phyloP scores from a whole-genome alignment of 306 rosid species.

The Vigna trinervia region DNA sequence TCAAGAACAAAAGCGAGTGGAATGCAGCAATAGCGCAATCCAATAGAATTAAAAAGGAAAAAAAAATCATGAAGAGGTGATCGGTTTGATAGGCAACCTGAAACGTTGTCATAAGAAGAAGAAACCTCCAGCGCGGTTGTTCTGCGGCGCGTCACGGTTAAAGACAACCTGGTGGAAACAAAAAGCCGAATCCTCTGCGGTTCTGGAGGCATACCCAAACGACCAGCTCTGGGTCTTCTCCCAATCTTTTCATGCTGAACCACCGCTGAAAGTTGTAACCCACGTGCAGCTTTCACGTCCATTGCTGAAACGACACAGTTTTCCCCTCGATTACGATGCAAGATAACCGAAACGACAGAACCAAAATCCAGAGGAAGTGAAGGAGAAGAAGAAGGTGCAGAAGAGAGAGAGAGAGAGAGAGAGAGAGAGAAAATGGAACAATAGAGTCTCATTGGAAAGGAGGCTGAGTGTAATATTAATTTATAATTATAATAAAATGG shows the following conservation, averaged over 20 bases:
- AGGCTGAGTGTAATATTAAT: not conserved
- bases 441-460: constrained; percentile 10
- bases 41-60: not conserved
- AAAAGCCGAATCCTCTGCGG: constrained; percentile 47
- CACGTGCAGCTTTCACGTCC: constrained; percentile 64
- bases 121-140: constrained; percentile 51
- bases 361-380: constrained; percentile 6
- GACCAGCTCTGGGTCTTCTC: constrained; percentile 44
- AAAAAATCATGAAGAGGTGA: not conserved
- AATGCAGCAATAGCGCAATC: constrained; percentile 18
- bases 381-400: not conserved
- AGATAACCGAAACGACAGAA: not conserved
- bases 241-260: constrained; percentile 51
- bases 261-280: constrained; percentile 53
- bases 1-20: not conserved
- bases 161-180: constrained; percentile 48
- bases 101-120: constrained; percentile 61
- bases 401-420: not conserved
- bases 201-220: constrained; percentile 49
- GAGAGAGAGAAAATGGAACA: constrained; percentile 1
- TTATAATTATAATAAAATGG: too few species aligned
- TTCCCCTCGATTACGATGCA: not conserved
- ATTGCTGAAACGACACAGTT: constrained; percentile 45
- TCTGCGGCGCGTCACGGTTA: constrained; percentile 47
- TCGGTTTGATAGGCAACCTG: constrained; percentile 58